A percentile compares a stretch with the other conserved stretches of the same genome.
Conservation (phyloP, 129 eudicot genomes). For the Escallonia rubra region DNA sequence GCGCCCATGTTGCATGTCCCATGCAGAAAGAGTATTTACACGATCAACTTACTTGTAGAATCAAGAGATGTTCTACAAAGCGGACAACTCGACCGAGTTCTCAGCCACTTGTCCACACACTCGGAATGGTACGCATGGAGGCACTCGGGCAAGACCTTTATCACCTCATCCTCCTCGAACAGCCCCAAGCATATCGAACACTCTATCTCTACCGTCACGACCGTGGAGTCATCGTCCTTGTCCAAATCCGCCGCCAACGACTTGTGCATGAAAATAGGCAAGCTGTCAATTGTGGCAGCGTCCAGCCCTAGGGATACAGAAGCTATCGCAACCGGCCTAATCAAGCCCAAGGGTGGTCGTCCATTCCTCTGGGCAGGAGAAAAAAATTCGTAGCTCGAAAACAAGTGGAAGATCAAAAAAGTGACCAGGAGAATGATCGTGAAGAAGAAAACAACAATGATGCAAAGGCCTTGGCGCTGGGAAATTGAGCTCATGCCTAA, state of each 20-base stretch:
- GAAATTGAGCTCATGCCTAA: not conserved
- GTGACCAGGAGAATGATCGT: not conserved
- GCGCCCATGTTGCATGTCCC: too few species aligned
- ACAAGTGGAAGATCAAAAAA: not conserved
- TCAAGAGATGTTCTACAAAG: conserved; percentile 18
- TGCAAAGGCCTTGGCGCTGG: conserved; percentile 1
- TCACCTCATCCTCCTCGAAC: conserved; percentile 19
- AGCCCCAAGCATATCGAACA: conserved; percentile 19
- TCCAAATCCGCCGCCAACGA: not conserved
- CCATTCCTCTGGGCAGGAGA: too few species aligned
- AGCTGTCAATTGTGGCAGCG: conserved; percentile 3
- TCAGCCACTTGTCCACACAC: conserved; percentile 19
- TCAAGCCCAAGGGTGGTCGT: not conserved
- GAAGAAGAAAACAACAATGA: not conserved
- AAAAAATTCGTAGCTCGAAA: not conserved
- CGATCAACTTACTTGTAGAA: not conserved
- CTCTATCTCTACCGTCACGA: not conserved
- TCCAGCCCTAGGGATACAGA: conserved; percentile 1
- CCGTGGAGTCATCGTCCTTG: too few species aligned
- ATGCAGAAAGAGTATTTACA: too few species aligned
- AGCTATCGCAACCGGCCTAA: not conserved
- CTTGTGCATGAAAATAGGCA: conserved; percentile 1
- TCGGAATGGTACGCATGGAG: conserved; percentile 15
- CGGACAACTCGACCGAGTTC: conserved; percentile 11
- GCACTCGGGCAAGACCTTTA: conserved; percentile 13